phyloP scores from a whole-genome alignment of 768 basidiomycete species.

The Xerocomellus chrysenteron region DNA sequence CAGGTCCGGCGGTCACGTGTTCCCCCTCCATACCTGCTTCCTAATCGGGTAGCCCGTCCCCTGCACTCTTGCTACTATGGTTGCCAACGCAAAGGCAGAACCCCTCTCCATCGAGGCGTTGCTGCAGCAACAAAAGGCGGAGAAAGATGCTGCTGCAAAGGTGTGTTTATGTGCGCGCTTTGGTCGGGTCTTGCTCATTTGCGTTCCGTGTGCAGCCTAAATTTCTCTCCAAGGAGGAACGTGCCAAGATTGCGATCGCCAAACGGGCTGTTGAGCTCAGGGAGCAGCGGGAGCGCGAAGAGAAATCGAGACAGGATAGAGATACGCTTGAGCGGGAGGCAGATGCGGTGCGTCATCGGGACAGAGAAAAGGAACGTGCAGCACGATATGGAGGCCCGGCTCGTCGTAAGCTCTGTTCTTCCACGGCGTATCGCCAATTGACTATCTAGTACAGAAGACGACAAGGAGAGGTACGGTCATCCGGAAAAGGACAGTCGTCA shows the following conservation, averaged over 20 bases:
- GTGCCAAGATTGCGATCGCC: constrained; percentile 84
- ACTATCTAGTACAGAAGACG: constrained; percentile 44
- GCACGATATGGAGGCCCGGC: constrained; percentile 40
- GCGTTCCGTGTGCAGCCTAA: constrained; percentile 61
- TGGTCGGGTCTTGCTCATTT: not conserved
- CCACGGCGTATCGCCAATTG: not conserved
- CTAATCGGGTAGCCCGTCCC: constrained; percentile 9
- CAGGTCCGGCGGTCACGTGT: constrained; percentile 24
- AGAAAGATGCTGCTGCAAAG: constrained; percentile 89
- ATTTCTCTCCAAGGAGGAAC: constrained; percentile 91
- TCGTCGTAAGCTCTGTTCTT: constrained; percentile 29
- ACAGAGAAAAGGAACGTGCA: constrained; percentile 38
- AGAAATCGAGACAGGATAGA: constrained; percentile 57
- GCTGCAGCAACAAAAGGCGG: constrained; percentile 81
- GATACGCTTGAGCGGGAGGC: constrained; percentile 76
- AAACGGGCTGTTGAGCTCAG: constrained; percentile 83
- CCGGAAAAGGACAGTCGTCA: constrained; percentile 50
- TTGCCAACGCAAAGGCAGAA: constrained; percentile 42
- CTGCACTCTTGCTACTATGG: constrained; percentile 36
- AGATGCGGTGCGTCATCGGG: constrained; percentile 58
- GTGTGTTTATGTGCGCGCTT: constrained; percentile 38
- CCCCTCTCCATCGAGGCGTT: constrained; percentile 89
- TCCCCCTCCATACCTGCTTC: not conserved
- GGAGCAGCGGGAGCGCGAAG: constrained; percentile 66
- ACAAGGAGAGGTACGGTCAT: constrained; percentile 44